A percentile compares a stretch with the other conserved stretches of the same genome.
Conservation (phyloP, 441 rosid species). For the Rhodomyrtus psidioides region DNA sequence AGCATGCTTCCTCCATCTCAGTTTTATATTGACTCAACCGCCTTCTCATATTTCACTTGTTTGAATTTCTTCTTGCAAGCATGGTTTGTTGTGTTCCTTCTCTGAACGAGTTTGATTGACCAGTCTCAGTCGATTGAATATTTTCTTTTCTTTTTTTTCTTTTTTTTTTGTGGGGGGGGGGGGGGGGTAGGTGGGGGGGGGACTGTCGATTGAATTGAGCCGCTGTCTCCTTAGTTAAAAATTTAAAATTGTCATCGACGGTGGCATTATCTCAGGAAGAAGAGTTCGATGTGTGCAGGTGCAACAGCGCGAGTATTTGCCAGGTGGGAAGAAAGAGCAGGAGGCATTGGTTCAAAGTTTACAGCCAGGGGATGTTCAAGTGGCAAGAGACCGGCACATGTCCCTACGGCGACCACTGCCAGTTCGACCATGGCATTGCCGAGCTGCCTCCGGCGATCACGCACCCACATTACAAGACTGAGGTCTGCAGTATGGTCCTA, state of each 20-base stretch:
- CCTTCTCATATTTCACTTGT: not conserved
- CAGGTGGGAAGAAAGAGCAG: conserved; percentile 34
- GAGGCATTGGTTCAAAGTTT: conserved; percentile 39
- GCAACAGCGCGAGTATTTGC: conserved; percentile 25
- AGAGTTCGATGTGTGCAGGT: conserved; percentile 7
- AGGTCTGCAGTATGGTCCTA: conserved; percentile 67
- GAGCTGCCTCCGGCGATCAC: conserved; percentile 8
- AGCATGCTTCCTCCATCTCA: too few species aligned
- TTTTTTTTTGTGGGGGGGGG: too few species aligned
- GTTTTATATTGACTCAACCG: not conserved
- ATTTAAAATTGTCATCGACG: not conserved
- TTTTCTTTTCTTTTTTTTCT: too few species aligned
- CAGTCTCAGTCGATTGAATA: too few species aligned
- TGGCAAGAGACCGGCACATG: conserved; percentile 81
- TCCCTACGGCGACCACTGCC: conserved; percentile 61
- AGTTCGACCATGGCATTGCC: conserved; percentile 58
- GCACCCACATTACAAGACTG: conserved; percentile 71
- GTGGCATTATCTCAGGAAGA: not conserved
- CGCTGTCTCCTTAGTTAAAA: not conserved
- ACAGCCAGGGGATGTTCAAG: conserved; percentile 69
- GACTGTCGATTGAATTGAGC: not conserved
- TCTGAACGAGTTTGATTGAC: too few species aligned
- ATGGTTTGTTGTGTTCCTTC: too few species aligned
- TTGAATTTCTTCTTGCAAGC: too few species aligned
- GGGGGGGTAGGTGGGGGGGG: too few species aligned